Conservation (phyloP, 495 filamentous ascomycete genomes). For the Pseudomonodictys pantanalensis region DNA sequence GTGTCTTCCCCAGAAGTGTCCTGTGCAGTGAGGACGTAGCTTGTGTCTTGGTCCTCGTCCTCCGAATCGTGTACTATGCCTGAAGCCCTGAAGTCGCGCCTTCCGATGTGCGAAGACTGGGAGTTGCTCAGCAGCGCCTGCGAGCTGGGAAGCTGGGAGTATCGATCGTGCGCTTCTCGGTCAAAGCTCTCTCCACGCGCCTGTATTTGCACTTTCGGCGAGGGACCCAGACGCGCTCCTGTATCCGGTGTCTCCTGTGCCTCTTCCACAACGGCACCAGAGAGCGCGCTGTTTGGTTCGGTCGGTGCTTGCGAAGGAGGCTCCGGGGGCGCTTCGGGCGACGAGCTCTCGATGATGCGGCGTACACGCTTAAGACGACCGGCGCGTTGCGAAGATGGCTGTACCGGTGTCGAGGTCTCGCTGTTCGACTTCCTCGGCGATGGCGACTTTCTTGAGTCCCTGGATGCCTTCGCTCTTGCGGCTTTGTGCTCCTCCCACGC, state of each 20-base stretch:
- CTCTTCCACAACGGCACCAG: not conserved
- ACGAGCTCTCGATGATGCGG: no score
- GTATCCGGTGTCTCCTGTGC: not conserved
- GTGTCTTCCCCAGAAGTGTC: not conserved
- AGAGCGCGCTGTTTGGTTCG: no score
- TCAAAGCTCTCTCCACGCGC: not conserved
- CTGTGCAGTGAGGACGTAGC: constrained; percentile 4
- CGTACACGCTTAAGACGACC: no score
- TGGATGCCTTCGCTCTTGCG: not conserved
- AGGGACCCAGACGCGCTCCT: not conserved
- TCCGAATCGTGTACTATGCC: constrained; percentile 14
- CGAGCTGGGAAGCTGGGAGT: constrained; percentile 1
- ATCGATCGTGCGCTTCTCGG: not conserved
- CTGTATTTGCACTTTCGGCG: not conserved
- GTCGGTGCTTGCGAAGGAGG: no score
- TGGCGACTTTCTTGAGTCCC: not conserved
- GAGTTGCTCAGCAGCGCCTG: not conserved
- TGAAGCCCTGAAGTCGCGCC: not conserved
- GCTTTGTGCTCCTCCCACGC: constrained; percentile 8
- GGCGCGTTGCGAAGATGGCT: no score
- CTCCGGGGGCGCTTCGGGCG: no score
- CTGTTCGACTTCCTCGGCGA: not conserved
- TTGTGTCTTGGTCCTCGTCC: not conserved
- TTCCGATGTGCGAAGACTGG: not conserved
- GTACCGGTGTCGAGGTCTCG: not conserved